Percentiles rank a stretch among this genome's conserved stretches.
These are phyloP conservation scores for Talaromyces trachyspermus DNA, from an alignment of 495 filamentous ascomycete genomes.

Conservation along the genomic window DNA sequence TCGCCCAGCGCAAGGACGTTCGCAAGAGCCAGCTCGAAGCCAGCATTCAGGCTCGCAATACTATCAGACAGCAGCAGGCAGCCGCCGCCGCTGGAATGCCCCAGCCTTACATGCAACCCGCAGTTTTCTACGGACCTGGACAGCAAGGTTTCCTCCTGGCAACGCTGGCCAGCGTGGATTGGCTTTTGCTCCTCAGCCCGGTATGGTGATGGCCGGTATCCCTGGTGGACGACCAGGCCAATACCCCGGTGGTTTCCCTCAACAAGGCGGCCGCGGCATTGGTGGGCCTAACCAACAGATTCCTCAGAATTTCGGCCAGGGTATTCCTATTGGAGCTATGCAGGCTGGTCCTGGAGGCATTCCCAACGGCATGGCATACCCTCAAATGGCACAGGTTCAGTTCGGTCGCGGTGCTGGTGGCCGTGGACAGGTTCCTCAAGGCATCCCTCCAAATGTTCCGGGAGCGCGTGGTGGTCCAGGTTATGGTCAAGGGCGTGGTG, in stretches of 20 bases:
- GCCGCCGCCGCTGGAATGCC: slow-evolving; percentile 89
- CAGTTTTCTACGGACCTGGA: slow-evolving; percentile 81
- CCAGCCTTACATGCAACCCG: slow-evolving; percentile 75
- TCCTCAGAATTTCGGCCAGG: slow-evolving; percentile 72
- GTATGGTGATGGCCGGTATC: slow-evolving; percentile 72
- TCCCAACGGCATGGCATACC: slow-evolving; percentile 48
- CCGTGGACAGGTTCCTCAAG: slow-evolving; percentile 68
- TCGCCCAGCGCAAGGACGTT: slow-evolving; percentile 98
- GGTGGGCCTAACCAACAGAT: slow-evolving; percentile 66
- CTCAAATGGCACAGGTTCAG: slow-evolving; percentile 54
- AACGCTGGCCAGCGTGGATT: slow-evolving; percentile 68
- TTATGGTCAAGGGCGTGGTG: slow-evolving; percentile 42
- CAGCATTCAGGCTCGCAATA: slow-evolving; percentile 98
- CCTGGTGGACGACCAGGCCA: slow-evolving; percentile 79
- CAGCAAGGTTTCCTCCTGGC: slow-evolving; percentile 76
- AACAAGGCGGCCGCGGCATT: slow-evolving; percentile 75
- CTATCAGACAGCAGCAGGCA: slow-evolving; percentile 94
- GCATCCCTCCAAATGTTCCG: slow-evolving; percentile 52
- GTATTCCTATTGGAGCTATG: slow-evolving; percentile 68
- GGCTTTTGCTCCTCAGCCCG: slow-evolving; percentile 75
- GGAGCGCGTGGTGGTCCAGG: slow-evolving; percentile 66
- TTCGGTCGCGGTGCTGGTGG: slow-evolving; percentile 64
- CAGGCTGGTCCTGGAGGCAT: slow-evolving; percentile 52
- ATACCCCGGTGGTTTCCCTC: slow-evolving; percentile 69
- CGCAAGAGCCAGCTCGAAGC: slow-evolving; percentile 98